phyloP scores from a whole-genome alignment of 2,329 filamentous ascomycete species.

The Penicillium sclerotigenum region DNA sequence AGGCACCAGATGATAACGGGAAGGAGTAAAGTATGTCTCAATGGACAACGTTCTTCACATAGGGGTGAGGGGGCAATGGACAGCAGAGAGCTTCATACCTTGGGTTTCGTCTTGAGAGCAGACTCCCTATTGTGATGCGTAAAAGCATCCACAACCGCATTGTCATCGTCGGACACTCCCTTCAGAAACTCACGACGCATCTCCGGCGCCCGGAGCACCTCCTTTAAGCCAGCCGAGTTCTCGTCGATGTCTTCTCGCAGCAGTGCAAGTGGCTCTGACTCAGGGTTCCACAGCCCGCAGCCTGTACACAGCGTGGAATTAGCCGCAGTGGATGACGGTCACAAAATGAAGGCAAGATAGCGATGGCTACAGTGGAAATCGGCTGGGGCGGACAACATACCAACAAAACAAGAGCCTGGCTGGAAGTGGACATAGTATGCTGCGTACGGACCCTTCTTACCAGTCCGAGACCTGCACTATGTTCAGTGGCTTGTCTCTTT shows the following conservation, averaged over 20 bases:
- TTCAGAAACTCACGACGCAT: slow-evolving; percentile 66
- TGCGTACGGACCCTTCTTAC: slow-evolving; percentile 81
- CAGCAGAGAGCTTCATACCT: slow-evolving; percentile 53
- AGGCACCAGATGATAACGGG: not conserved
- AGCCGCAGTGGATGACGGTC: slow-evolving; percentile 4
- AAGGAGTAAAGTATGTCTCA: not conserved
- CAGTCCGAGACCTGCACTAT: slow-evolving; percentile 66
- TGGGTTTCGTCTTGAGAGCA: slow-evolving; percentile 80
- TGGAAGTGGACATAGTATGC: slow-evolving; percentile 85
- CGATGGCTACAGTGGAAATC: not conserved
- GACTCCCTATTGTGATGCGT: slow-evolving; percentile 65
- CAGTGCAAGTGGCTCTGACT: slow-evolving; percentile 61
- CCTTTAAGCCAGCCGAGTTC: slow-evolving; percentile 66
- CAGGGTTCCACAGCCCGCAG: slow-evolving; percentile 79
- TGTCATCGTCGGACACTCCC: slow-evolving; percentile 52
- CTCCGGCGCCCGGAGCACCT: slow-evolving; percentile 58
- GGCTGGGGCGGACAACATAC: slow-evolving; percentile 47
- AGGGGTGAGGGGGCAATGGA: not conserved
- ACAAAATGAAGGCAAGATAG: not conserved
- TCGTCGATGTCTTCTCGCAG: slow-evolving; percentile 74
- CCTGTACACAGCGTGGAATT: slow-evolving; percentile 44
- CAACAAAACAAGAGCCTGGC: slow-evolving; percentile 68
- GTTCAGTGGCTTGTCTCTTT: slow-evolving; percentile 19
- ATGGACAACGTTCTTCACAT: not conserved
- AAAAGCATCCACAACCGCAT: slow-evolving; percentile 67